Evolutionary conservation across 2,329 filamentous ascomycete species (phyloP).

Genomic region (Elsinoe perseae): DNA sequence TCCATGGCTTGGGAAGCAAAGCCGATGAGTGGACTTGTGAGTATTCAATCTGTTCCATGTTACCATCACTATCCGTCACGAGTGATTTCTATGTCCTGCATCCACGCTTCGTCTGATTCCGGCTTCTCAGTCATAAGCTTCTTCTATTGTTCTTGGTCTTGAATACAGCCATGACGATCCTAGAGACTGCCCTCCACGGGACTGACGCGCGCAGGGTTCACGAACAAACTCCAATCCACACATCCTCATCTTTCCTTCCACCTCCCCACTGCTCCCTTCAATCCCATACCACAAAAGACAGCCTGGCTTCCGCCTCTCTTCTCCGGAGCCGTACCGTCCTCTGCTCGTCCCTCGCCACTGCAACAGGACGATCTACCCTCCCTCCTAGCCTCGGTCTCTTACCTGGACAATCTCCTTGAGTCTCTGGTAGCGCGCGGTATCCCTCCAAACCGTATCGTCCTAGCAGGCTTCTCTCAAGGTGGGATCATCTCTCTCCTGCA

Average conservation of each 20-base stretch:
- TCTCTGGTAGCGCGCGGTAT: constrained; percentile 35
- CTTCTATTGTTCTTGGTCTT: too few species aligned
- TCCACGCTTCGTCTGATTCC: too few species aligned
- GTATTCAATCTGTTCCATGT: neutral
- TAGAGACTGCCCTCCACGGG: neutral
- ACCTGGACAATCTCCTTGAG: constrained; percentile 38
- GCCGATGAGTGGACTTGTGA: constrained; percentile 38
- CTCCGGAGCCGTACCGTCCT: constrained; percentile 32
- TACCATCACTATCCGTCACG: neutral
- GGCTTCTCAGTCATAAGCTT: too few species aligned
- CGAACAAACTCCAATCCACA: constrained; percentile 42
- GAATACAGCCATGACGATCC: too few species aligned
- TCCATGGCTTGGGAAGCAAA: constrained; percentile 43
- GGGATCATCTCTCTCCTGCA: constrained; percentile 40
- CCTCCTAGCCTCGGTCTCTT: constrained; percentile 34
- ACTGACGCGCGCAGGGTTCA: neutral
- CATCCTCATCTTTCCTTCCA: constrained; percentile 44
- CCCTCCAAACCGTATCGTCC: constrained; percentile 36
- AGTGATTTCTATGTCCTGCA: too few species aligned
- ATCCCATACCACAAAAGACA: constrained; percentile 39
- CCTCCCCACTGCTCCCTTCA: constrained; percentile 43
- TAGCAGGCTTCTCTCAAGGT: constrained; percentile 44
- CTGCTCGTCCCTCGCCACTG: constrained; percentile 36
- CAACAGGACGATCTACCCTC: constrained; percentile 42
- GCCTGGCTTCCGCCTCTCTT: constrained; percentile 41